Conservation (phyloP, 2,329 filamentous ascomycete species). For the Sphaerulina vaccinii region DNA sequence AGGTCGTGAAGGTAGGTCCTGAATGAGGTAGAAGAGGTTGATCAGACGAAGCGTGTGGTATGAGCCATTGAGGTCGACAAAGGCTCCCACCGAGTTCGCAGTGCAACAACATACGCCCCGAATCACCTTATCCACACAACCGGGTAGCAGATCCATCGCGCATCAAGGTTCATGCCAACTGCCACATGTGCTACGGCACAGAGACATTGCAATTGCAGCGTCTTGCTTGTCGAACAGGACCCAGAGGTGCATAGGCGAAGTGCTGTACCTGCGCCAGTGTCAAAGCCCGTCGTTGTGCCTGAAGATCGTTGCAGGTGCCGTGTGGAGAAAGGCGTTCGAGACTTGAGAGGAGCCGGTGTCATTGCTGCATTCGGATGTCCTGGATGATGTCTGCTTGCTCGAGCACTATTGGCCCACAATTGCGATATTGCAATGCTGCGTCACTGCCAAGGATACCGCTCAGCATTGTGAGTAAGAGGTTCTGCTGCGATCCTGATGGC, state of each 20-base stretch:
- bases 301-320: conserved; percentile 2
- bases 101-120: neutral
- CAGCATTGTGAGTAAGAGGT: neutral
- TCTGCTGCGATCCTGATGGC: too few relatives aligned
- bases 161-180: neutral
- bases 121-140: neutral
- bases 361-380: neutral
- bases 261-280: conserved; percentile 1
- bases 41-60: neutral
- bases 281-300: neutral
- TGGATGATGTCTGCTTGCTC: conserved; percentile 3
- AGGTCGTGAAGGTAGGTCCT: too few relatives aligned
- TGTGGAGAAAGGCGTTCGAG: neutral
- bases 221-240: too few relatives aligned
- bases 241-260: too few relatives aligned
- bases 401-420: conserved; percentile 8
- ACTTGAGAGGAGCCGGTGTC: neutral
- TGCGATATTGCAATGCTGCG: neutral
- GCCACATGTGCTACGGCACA: neutral
- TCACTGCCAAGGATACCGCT: neutral
- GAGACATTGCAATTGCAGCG: conserved; percentile 2
- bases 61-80: neutral
- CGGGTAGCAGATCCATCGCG: neutral
- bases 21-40: too few relatives aligned
- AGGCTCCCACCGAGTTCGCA: neutral